These are phyloP conservation scores for Lipomyces yamadae DNA, from an alignment of 805 yeast species.

Conservation along the genomic window DNA sequence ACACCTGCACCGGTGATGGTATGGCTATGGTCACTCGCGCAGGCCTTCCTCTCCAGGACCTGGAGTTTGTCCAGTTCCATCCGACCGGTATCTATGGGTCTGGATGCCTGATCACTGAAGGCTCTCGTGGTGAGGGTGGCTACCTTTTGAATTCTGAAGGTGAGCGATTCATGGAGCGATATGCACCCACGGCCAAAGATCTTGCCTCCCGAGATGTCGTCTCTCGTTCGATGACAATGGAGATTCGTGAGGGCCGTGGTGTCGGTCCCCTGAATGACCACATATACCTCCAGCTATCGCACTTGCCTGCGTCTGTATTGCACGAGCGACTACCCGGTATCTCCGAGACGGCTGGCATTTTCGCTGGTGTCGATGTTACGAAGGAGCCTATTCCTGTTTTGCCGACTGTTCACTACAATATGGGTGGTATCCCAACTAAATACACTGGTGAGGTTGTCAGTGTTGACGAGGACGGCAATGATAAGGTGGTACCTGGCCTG, in stretches of 20 bases:
- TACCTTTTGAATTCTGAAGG: slow-evolving; percentile 94
- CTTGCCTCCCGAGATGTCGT: slow-evolving; percentile 98
- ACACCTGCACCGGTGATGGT: slow-evolving; percentile 99
- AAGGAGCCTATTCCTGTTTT: slow-evolving; percentile 98
- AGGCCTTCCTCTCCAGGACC: slow-evolving; percentile 95
- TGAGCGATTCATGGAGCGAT: slow-evolving; percentile 99
- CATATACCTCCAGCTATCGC: slow-evolving; percentile 91
- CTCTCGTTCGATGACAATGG: slow-evolving; percentile 97
- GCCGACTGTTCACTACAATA: slow-evolving; percentile 98
- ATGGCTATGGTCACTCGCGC: slow-evolving; percentile 98
- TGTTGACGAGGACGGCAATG: slow-evolving; percentile 83
- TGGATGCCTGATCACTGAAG: slow-evolving; percentile 98
- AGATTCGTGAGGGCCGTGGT: slow-evolving; percentile 98
- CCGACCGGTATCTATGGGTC: slow-evolving; percentile 99
- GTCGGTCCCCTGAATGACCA: slow-evolving; percentile 96
- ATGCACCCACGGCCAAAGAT: slow-evolving; percentile 98
- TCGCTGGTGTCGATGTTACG: slow-evolving; percentile 99
- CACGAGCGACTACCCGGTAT: slow-evolving; percentile 98
- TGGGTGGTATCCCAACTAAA: slow-evolving; percentile 99
- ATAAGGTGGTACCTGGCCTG: slow-evolving; percentile 87
- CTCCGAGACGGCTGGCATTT: slow-evolving; percentile 96
- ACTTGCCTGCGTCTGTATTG: slow-evolving; percentile 87
- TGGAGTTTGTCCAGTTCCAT: slow-evolving; percentile 98
- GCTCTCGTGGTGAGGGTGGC: slow-evolving; percentile 99
- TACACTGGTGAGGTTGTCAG: slow-evolving; percentile 95